Evolutionary conservation across 768 basidiomycete genomes (phyloP), one percentile per base, ranked within the genome.

Genomic region (Lactarius deliciosus): DNA sequence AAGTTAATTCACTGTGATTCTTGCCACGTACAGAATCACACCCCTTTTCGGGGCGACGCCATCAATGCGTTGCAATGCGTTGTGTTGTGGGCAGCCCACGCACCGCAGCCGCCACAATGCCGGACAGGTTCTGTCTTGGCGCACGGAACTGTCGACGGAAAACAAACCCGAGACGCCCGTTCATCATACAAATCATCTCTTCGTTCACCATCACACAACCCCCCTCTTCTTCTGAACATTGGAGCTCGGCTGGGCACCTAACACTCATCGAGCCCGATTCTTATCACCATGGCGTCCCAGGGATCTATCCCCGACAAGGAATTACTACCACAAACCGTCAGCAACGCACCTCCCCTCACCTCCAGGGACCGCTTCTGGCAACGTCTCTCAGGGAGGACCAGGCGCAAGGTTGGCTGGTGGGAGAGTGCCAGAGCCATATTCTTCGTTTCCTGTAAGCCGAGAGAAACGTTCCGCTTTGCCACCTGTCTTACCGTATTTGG

Each of bases 341-440:
- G 28, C 34, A 20, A n/a, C 7, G 3, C 15, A 2, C 5, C 36
- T 13, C 45, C n/a, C 15, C 10, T 20, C 32, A 47, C 13, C 11
- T 41, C 60, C 20, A 47, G 8, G 43, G 13, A 53, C 2, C 61
- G 62, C 32, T 7, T 71, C 38, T 71, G 61, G 67, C 58, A 30
- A n/a, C 56, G 70, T 20, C 36, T 72, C 22, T 63, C 16, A 13
- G 71, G 71, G 20, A 72, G 45, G 28, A 64, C 22, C n/a, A 57
- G 71, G 13, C 63, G 8, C 15, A 56, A 45, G 53, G 55, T 68
- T 18, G 28, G 59, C 34, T 71, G 61, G 66, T 43, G 9, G 41
- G 32, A 60, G 13, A 72, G 71, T 18, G 55, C 41, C 10, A 15
- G 1, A 10, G 68, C 67, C 20, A 70, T 70, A 20, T 0, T 63